A percentile compares a stretch with the other conserved stretches of the same genome.
Conservation (phyloP, 331 rosid species). For the Saraca asoca region DNA sequence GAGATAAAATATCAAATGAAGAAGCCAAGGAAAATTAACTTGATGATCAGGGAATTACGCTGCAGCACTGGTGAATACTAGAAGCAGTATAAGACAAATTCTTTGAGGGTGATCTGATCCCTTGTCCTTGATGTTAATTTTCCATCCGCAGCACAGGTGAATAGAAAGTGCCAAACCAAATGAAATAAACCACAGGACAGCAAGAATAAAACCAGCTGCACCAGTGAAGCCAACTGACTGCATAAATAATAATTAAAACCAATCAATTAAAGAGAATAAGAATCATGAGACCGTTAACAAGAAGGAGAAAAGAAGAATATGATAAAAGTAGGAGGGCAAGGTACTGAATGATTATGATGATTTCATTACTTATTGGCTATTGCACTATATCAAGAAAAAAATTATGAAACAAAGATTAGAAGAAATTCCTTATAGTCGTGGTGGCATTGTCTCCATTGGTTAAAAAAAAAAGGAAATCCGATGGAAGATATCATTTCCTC, state of each 20-base stretch:
- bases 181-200: conserved; percentile 77
- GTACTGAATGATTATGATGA: background rate
- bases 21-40: conserved; percentile 4
- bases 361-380: no score
- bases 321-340: conserved; percentile 1
- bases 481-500: no score
- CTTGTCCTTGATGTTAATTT: conserved; percentile 61
- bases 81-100: conserved; percentile 71
- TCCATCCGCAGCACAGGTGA: conserved; percentile 90
- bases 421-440: background rate
- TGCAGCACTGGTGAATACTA: conserved; percentile 73
- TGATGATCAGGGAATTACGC: conserved; percentile 56
- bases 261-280: conserved; percentile 19
- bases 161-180: conserved; percentile 75
- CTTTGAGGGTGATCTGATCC: conserved; percentile 69
- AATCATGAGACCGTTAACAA: conserved; percentile 4
- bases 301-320: conserved; percentile 9
- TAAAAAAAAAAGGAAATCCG: no score
- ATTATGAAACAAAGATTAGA: conserved; percentile 5
- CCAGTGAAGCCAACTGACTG: conserved; percentile 99
- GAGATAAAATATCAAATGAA: background rate
- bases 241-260: conserved; percentile 28
- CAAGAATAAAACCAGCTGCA: conserved; percentile 76
- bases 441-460: no score
- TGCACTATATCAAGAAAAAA: background rate